A percentile compares a stretch with the other conserved stretches of the same genome.
phyloP scores from a whole-genome alignment of 2,329 filamentous ascomycete genomes.

The Nothophaeocryptopus gaeumannii region DNA sequence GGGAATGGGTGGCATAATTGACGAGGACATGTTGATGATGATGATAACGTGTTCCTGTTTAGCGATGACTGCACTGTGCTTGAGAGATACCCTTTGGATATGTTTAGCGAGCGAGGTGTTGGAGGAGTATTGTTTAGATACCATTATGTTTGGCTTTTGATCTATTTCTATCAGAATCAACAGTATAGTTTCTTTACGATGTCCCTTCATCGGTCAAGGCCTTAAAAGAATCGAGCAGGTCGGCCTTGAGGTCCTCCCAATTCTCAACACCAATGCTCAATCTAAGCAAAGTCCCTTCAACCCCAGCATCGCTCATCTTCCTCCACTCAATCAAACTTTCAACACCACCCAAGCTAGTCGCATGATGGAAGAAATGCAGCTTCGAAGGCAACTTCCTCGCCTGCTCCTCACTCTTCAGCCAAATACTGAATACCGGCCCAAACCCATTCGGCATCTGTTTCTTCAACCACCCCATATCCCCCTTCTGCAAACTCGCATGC shows the following conservation, averaged over 20 bases:
- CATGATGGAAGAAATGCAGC: conserved; percentile 83
- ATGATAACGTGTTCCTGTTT: too few species aligned
- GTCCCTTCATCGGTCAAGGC: conserved; percentile 42
- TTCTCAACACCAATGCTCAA: conserved; percentile 85
- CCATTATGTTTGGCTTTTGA: too few species aligned
- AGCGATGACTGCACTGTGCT: too few species aligned
- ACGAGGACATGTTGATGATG: too few species aligned
- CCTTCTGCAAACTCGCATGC: conserved; percentile 78
- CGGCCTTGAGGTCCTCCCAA: conserved; percentile 76
- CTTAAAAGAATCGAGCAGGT: conserved; percentile 67
- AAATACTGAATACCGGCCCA: conserved; percentile 81
- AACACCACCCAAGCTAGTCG: conserved; percentile 88
- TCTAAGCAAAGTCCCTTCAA: conserved; percentile 71
- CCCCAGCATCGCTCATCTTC: conserved; percentile 73
- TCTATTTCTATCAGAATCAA: too few species aligned
- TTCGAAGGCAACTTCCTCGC: conserved; percentile 74
- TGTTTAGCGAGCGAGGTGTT: too few species aligned
- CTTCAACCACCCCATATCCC: conserved; percentile 65
- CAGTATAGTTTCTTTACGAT: neutral
- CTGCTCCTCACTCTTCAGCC: conserved; percentile 57
- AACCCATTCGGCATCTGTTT: conserved; percentile 90
- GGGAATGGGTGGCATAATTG: too few species aligned
- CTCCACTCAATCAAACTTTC: conserved; percentile 98
- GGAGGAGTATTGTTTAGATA: too few species aligned
- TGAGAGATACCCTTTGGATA: too few species aligned